Percentiles rank a stretch among this genome's conserved stretches.
phyloP scores from a whole-genome alignment of 2,329 filamentous ascomycete genomes.

The Knufia petricola region DNA sequence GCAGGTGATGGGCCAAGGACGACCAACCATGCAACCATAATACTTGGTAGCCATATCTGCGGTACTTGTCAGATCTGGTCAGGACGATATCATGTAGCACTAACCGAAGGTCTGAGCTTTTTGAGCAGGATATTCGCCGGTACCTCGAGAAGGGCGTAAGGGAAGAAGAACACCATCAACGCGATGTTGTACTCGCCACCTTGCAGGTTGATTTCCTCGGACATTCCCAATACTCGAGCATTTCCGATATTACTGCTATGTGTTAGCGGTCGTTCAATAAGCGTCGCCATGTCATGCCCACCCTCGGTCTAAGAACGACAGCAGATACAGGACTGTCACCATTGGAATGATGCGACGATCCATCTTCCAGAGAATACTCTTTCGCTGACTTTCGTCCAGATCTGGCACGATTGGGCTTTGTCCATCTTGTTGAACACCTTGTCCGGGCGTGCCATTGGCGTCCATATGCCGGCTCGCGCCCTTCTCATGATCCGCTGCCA shows the following conservation, averaged over 20 bases:
- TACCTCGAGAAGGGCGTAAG: conserved; percentile 56
- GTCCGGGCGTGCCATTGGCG: neutral
- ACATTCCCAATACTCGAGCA: conserved; percentile 57
- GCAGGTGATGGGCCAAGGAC: no score
- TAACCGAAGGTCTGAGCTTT: conserved; percentile 50
- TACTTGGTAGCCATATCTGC: conserved; percentile 30
- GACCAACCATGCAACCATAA: conserved; percentile 29
- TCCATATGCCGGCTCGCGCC: neutral
- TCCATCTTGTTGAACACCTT: neutral
- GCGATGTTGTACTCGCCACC: conserved; percentile 36
- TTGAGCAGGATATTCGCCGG: conserved; percentile 65
- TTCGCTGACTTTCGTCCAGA: neutral
- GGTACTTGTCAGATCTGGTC: neutral
- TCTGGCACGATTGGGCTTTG: neutral
- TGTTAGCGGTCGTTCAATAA: neutral
- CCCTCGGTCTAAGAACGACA: conserved; percentile 50
- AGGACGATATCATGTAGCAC: neutral
- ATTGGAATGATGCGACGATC: conserved; percentile 33
- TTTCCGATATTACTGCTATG: conserved; percentile 63
- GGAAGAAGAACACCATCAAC: conserved; percentile 49
- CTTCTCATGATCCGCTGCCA: neutral
- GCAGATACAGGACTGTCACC: conserved; percentile 49
- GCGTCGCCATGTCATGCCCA: neutral
- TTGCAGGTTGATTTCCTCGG: conserved; percentile 40
- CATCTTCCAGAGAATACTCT: conserved; percentile 29